Base-by-base conservation (phyloP, 768 basidiomycete species). In the Pholiota conissans region DNA sequence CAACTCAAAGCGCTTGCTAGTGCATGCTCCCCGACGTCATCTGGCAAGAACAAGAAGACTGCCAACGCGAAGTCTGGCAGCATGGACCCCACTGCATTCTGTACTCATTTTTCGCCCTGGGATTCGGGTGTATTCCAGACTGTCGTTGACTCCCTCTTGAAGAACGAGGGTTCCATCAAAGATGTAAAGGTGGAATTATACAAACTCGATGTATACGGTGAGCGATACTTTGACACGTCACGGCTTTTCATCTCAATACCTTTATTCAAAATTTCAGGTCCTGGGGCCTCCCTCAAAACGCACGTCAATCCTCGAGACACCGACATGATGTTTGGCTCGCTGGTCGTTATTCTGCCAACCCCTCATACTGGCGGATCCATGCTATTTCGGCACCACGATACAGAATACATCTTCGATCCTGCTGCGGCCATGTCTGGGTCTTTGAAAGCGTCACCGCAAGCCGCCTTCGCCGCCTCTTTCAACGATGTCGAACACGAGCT, bases 321-420 rank as follows among this genome's bases (percentile, higher is more conserved):
- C 9, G 66, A 69, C n/a, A 57, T 63, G 30, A 80, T 80, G 73
- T 76, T 84, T 46, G 79, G 77, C 0, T 82, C 81, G 0, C 71
- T 84, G 18, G 75, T 82, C 5, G 57, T 82, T 32, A 69, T 79
- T 13, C 71, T 80, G 42, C 80, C 79, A 16, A 73, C 76, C 5
- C 5, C 61, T 0, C 74, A 80, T 22, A 24, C 18, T 8, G 49
- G 49, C 11, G 49, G 42, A 2, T 5, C 42, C 11, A 22, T 50
- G 18, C 10, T 50, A 13, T 50, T 50, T 18, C 30, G 49, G 0
- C 49, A 50, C 7, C 6, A 18, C 13, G 20, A 22, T 13, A 24
- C 9, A 9, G 18, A 45, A 45, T 45, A 45, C 5, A 24, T 22
- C 3, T 45, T 45, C 22, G 42, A 45, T 13, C 24, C 42, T 1